Evolutionary conservation across 305 asterid genomes (phyloP).

Genomic region (Ruellia speciosa): DNA sequence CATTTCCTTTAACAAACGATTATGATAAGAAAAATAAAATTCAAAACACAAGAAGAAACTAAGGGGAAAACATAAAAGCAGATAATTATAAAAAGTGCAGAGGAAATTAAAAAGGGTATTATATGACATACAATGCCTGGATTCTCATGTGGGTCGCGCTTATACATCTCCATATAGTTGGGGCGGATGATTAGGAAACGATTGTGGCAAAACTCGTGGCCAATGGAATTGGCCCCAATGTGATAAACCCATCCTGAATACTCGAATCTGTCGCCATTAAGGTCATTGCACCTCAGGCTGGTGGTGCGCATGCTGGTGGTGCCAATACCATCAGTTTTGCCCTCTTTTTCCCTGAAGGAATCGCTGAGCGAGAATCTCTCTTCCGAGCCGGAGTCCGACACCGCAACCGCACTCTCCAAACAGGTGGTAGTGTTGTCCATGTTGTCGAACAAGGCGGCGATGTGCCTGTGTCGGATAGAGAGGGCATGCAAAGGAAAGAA

Average conservation of each 20-base stretch:
- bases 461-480: neutral
- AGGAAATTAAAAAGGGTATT: too few relatives aligned
- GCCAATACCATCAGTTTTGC: neutral
- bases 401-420: neutral
- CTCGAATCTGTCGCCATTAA: conserved; percentile 27
- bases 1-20: too few relatives aligned
- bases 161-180: conserved; percentile 44
- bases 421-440: neutral
- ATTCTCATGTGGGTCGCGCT: conserved; percentile 44
- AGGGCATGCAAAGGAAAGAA: neutral
- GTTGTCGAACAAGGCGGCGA: neutral
- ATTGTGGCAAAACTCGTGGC: conserved; percentile 52
- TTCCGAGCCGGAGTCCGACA: neutral
- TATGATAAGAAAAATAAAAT: neutral
- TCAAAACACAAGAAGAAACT: neutral
- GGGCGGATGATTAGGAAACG: conserved; percentile 49
- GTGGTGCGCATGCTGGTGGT: neutral
- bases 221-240: conserved; percentile 51
- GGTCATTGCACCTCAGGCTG: conserved; percentile 3
- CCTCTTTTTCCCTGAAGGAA: neutral
- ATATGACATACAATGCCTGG: conserved; percentile 41
- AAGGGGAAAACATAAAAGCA: neutral
- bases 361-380: neutral
- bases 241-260: conserved; percentile 60
- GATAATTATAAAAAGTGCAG: neutral